A percentile compares a stretch with the other conserved stretches of the same genome.
Conservation (phyloP, 345 rosid species). For the Populus simonii region DNA sequence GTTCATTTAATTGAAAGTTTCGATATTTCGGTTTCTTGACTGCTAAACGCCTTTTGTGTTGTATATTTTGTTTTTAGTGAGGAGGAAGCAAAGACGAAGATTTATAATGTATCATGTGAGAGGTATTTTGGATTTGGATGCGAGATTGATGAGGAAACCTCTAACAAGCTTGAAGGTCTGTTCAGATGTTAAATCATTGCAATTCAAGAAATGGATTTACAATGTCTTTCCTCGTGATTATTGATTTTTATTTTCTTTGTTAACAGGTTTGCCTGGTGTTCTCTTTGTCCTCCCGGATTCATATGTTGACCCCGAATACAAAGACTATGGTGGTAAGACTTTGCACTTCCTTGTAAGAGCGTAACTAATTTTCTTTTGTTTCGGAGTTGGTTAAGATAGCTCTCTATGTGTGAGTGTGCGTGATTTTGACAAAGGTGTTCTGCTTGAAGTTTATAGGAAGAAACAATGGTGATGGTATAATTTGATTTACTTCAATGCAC, state of each 20-base stretch:
- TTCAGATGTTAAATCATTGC: neutral
- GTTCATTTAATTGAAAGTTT: neutral
- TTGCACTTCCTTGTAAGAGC: neutral
- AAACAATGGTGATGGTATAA: neutral
- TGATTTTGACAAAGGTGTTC: neutral
- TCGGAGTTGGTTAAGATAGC: neutral
- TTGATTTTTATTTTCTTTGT: neutral
- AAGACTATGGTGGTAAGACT: constrained; percentile 86
- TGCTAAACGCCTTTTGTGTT: neutral
- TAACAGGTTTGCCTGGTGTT: constrained; percentile 79
- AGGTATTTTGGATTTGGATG: constrained; percentile 94
- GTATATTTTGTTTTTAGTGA: constrained; percentile 36
- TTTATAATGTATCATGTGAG: constrained; percentile 94
- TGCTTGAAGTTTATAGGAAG: neutral
- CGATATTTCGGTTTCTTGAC: neutral
- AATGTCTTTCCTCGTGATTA: neutral
- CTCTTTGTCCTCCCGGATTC: constrained; percentile 93
- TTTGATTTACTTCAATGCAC: neutral
- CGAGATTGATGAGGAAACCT: constrained; percentile 94
- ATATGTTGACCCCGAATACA: constrained; percentile 80
- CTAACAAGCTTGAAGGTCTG: constrained; percentile 84
- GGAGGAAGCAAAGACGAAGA: constrained; percentile 86
- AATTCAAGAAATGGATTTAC: neutral
- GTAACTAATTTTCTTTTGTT: neutral
- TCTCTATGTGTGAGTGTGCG: neutral